Evolutionary conservation across 768 basidiomycete species (phyloP).

Genomic region (Lentinula edodes): DNA sequence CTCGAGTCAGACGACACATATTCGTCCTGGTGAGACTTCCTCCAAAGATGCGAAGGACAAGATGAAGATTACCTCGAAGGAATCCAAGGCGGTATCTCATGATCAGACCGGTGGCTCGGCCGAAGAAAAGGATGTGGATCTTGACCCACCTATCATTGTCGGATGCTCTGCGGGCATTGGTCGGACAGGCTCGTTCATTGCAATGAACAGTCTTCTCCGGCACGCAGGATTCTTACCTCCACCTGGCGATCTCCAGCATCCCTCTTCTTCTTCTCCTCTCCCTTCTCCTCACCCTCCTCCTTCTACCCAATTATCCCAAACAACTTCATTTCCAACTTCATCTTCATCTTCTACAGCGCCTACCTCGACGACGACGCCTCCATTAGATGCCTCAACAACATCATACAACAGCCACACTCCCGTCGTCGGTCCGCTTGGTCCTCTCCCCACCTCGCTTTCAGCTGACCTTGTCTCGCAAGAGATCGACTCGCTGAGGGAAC

Average conservation of each 20-base stretch:
- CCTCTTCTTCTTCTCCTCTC: neutral
- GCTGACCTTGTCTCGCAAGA: slow-evolving; percentile 64
- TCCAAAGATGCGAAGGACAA: neutral
- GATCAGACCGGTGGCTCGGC: neutral
- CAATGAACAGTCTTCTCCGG: slow-evolving; percentile 74
- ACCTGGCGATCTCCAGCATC: slow-evolving; percentile 10
- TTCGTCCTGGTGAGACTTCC: neutral
- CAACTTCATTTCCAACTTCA: neutral
- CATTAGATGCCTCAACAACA: slow-evolving; percentile 14
- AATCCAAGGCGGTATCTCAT: neutral
- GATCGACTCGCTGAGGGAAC: slow-evolving; percentile 74
- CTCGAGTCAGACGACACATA: slow-evolving; percentile 2
- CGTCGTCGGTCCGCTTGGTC: slow-evolving; percentile 39
- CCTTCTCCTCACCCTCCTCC: neutral
- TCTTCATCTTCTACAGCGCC: neutral
- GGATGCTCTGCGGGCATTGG: slow-evolving; percentile 88
- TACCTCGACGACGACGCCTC: neutral
- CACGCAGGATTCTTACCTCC: slow-evolving; percentile 42
- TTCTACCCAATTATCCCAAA: neutral
- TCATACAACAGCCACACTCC: slow-evolving; percentile 19
- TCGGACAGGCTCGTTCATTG: slow-evolving; percentile 82
- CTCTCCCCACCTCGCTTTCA: slow-evolving; percentile 39
- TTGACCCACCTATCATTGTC: slow-evolving; percentile 73
- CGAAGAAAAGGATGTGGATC: slow-evolving; percentile 12
- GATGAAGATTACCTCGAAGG: neutral